phyloP scores from a whole-genome alignment of 768 basidiomycete genomes.

The Agaricus blazei region DNA sequence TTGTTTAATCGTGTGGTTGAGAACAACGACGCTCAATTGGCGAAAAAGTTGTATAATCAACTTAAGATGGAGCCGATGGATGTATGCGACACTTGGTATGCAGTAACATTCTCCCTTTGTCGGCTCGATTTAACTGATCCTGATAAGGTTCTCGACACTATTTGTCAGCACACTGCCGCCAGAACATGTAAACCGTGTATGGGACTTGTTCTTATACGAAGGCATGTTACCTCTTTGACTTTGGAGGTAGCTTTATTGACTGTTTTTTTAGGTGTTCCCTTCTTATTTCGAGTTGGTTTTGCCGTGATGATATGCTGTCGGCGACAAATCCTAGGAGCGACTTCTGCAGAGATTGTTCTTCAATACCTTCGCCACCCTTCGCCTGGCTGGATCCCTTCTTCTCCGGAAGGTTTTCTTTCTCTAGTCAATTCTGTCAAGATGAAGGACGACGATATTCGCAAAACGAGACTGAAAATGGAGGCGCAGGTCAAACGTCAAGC shows the following conservation, averaged over 20 bases:
- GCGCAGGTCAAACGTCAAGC: slow-evolving; percentile 63
- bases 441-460: slow-evolving; percentile 76
- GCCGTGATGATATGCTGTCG: slow-evolving; percentile 59
- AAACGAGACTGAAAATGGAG: slow-evolving; percentile 71
- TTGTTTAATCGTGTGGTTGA: slow-evolving; percentile 72
- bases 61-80: slow-evolving; percentile 52
- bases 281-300: slow-evolving; percentile 70
- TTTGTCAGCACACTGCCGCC: slow-evolving; percentile 65
- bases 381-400: slow-evolving; percentile 46
- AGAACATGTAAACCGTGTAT: slow-evolving; percentile 65
- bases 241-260: not conserved
- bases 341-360: slow-evolving; percentile 42
- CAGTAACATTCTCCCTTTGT: not conserved
- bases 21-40: slow-evolving; percentile 47
- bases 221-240: slow-evolving; percentile 37
- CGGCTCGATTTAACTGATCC: not conserved
- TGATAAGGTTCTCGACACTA: slow-evolving; percentile 61
- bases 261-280: slow-evolving; percentile 52
- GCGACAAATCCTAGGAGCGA: slow-evolving; percentile 49
- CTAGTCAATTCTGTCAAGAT: slow-evolving; percentile 61
- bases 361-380: slow-evolving; percentile 47
- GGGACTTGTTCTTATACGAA: slow-evolving; percentile 82
- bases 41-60: slow-evolving; percentile 63
- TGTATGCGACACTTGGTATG: slow-evolving; percentile 64
- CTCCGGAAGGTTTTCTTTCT: slow-evolving; percentile 58